These are phyloP conservation scores for Galeopsis tetrahit DNA, from an alignment of 257 asterid genomes.

Conservation along the genomic window DNA sequence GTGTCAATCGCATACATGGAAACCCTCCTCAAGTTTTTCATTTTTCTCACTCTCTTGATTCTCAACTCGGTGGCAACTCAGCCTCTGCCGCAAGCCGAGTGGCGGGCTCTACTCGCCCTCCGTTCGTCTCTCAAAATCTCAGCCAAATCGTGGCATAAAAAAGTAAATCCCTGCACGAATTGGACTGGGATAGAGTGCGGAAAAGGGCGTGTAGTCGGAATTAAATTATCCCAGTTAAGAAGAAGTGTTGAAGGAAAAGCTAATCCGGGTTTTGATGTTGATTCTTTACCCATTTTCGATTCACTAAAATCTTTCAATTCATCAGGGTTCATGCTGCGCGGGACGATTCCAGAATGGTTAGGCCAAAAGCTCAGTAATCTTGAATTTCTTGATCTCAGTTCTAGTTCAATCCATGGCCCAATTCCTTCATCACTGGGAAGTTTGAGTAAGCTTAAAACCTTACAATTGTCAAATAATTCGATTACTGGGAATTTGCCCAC, in stretches of 20 bases:
- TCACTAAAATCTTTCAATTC: constrained; percentile 52
- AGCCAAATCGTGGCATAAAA: constrained; percentile 66
- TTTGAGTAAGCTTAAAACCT: constrained; percentile 41
- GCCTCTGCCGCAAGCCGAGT: constrained; percentile 41
- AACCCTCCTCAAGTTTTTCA: constrained; percentile 33
- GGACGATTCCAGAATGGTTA: constrained; percentile 70
- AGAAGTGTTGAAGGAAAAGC: constrained; percentile 47
- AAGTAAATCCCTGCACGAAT: constrained; percentile 59
- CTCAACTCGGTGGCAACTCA: constrained; percentile 43
- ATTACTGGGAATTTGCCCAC: constrained; percentile 68
- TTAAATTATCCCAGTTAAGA: constrained; percentile 53
- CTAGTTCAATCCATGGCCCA: constrained; percentile 62
- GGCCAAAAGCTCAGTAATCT: constrained; percentile 53
- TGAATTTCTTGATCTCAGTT: constrained; percentile 71
- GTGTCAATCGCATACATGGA: neutral
- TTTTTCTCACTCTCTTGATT: constrained; percentile 26
- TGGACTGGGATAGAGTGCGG: constrained; percentile 74
- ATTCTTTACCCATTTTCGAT: constrained; percentile 53
- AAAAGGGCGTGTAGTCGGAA: constrained; percentile 49
- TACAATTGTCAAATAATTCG: constrained; percentile 55
- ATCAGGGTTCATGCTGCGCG: constrained; percentile 61
- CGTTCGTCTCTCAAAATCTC: constrained; percentile 67
- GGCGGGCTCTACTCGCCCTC: constrained; percentile 57
- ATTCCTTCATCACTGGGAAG: constrained; percentile 62
- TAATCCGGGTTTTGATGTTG: constrained; percentile 55